Base-by-base conservation (phyloP, 441 rosid species). In the Pelargonium cotyledonis region DNA sequence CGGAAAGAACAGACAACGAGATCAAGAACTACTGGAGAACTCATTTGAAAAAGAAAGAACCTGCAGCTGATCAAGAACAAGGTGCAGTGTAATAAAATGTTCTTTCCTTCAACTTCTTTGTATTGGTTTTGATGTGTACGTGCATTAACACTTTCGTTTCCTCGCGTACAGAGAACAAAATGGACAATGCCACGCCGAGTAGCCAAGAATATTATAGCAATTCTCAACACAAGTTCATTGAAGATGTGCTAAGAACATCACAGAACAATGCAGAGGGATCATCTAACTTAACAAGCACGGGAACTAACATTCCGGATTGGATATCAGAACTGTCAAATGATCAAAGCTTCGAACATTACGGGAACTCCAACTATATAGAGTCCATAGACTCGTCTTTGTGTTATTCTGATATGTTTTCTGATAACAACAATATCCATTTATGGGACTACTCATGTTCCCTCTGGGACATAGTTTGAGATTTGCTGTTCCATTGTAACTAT, bases 21-120 rank as follows among this genome's bases (percentile, higher is more conserved):
- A 84, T 89, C 63, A 88, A 91, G 84, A 91, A 89, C 79, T 91
- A 84, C 38, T 88, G 92, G 91, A 89, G 89, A 68, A 84, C 88
- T 77, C 84, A 80, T 77, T 63, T 81, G 71, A 85, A 80, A 71
- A 85, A 82, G 84, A 85, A 81, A 77, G n/a, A 44, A 15, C 73
- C 77, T 69, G 15, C 60, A 53, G 60, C 60, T n/a, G 68, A 68
- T 78, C 80, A 67, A 68, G 84, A 77, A 65, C 74, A 75, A 81
- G 93, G 85, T 83, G 51, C 71, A 14, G 11, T 65, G 5, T 60
- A 63, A 18, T 18, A 69, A 38, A 38, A 38, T 38, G 41, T 70
- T 49, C 68, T 57, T 38, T 58, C n/a, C 14, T 6, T 16, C 7
- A 15, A 16, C 9, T 72, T 43, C 55, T 57, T 73, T 15, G 41